Base-by-base conservation (phyloP, 2,329 filamentous ascomycete species). In the Zarea fungicola region DNA sequence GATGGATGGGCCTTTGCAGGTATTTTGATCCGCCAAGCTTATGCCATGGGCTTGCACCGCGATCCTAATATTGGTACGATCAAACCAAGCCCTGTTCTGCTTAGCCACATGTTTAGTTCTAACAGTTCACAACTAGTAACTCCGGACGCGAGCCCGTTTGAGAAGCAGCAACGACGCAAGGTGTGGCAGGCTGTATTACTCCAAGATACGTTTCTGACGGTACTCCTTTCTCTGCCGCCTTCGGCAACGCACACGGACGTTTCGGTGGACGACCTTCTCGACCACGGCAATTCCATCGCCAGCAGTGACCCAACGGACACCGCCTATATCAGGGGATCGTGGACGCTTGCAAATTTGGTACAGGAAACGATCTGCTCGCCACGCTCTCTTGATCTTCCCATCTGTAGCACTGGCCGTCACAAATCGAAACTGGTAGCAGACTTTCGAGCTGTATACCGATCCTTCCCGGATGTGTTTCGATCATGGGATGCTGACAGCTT, bases 1-100 rank as follows among this genome's bases (percentile, higher is more conserved):
- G 87, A 92, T 61, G 87, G 87, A 1, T 92, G 87, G 83, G 84
- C 86, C 0, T 92, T 90, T 71, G 85, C 84, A 0, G 87, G 87
- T 6, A 84, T 92, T 22, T 65, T 89, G 19, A 83, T 89, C 55
- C 77, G 87, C 22, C 87, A 92, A 65, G 81, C 87, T 0, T 91
- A 90, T 58, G 87, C 87, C 21, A 87, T 92, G 83, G 85, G 87
- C 1, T 65, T 92, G 11, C 86, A 92, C 62, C 81, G 87, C 14
- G 86, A 91, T 59, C 87, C 87, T 1, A 87, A 89, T 51, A 82
- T 88, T 51, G 83, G 75, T 77, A 65, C 47, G 66, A 49, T 18
- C 28, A 29, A 8, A 2, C 9, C 22, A 40, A 22, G 14, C 19
- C 8, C 26, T 26, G 6, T 3, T 35, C 11, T 10, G n/a, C n/a